These are phyloP conservation scores for Melastoma candidum DNA, from an alignment of 441 rosid genomes.

Conservation along the genomic window DNA sequence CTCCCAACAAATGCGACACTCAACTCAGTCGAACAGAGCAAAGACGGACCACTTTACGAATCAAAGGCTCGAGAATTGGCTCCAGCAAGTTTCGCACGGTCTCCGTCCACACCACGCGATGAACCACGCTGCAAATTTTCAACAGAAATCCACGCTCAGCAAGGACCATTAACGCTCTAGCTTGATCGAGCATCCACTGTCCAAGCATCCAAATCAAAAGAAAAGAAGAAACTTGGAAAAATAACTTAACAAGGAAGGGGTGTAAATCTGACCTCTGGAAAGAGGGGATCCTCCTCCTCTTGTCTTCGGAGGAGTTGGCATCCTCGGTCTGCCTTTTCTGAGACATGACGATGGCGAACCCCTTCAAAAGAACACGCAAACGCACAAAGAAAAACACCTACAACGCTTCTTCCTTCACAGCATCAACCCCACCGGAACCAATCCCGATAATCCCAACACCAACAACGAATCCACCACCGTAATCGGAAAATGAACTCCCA, in stretches of 20 bases:
- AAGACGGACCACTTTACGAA: conserved; percentile 17
- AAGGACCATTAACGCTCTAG: no score
- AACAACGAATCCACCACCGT: no score
- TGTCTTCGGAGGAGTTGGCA: background rate
- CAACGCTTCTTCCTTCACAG: no score
- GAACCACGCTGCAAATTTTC: conserved; percentile 7
- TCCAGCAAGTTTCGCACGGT: conserved; percentile 3
- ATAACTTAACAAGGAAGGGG: no score
- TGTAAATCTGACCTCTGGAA: conserved; percentile 4
- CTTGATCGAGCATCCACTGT: no score
- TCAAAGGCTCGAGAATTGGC: conserved; percentile 14
- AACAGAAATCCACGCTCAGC: background rate
- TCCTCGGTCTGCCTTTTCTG: conserved; percentile 19
- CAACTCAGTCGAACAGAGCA: no score
- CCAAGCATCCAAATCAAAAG: background rate
- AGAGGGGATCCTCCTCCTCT: conserved; percentile 8
- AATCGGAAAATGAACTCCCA: no score
- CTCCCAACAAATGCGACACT: background rate
- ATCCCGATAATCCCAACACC: no score
- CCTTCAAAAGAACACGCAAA: background rate
- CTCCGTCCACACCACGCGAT: conserved; percentile 9
- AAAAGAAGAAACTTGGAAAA: background rate
- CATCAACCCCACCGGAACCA: no score
- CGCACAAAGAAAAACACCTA: no score
- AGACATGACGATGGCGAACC: conserved; percentile 8